phyloP scores from a whole-genome alignment of 2,329 filamentous ascomycete species.

The Rhexocercosporidium sp. region DNA sequence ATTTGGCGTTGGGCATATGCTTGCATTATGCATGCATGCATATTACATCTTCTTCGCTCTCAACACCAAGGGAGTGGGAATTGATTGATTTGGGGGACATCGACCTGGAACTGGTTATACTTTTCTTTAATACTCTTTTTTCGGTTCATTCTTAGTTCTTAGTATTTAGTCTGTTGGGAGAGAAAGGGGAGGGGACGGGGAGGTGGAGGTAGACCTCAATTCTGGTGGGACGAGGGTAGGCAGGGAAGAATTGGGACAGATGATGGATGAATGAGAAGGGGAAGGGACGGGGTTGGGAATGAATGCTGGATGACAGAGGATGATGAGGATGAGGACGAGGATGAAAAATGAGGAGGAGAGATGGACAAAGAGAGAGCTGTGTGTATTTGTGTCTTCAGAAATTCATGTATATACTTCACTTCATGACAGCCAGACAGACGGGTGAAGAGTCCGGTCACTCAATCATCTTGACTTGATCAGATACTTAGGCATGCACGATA shows the following conservation, averaged over 20 bases:
- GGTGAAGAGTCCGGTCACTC: too few relatives aligned
- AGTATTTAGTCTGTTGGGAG: conserved; percentile 5
- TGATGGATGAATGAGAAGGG: neutral
- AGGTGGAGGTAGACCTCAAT: too few relatives aligned
- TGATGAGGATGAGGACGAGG: neutral
- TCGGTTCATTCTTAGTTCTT: neutral
- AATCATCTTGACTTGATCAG: too few relatives aligned
- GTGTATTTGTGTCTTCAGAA: neutral
- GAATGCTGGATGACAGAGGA: neutral
- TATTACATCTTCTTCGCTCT: conserved; percentile 28
- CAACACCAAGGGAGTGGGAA: conserved; percentile 35
- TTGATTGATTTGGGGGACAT: conserved; percentile 18
- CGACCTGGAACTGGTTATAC: neutral
- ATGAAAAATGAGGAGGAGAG: neutral
- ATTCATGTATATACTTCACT: conserved; percentile 8
- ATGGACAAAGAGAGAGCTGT: too few relatives aligned
- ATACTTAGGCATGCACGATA: too few relatives aligned
- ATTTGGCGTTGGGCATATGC: conserved; percentile 7
- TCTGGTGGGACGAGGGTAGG: too few relatives aligned
- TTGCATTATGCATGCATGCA: conserved; percentile 12
- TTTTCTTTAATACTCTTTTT: neutral
- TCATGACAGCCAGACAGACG: neutral
- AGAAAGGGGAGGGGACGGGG: neutral
- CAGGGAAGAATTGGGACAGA: neutral
- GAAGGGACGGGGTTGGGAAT: neutral